Conservation (phyloP, 495 filamentous ascomycete genomes). For the Penicillium dipodomyicola region DNA sequence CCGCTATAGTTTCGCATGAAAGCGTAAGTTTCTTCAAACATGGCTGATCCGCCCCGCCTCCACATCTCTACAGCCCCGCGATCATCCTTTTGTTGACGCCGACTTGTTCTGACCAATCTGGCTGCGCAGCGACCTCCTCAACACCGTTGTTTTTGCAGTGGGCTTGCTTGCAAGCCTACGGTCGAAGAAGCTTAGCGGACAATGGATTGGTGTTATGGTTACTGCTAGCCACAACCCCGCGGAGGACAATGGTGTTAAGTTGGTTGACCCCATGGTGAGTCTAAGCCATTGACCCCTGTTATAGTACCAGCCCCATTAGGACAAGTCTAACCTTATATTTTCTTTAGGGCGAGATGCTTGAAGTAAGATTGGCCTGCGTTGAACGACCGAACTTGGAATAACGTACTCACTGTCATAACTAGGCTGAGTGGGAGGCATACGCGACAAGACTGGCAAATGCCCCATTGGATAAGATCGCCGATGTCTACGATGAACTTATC, state of each 20-base stretch:
- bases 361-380: conserved; percentile 48
- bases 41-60: conserved; percentile 37
- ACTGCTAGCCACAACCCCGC: conserved; percentile 98
- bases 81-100: conserved; percentile 36
- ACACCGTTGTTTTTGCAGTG: conserved; percentile 87
- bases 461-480: conserved; percentile 65
- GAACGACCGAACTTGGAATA: not conserved
- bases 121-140: conserved; percentile 56
- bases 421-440: conserved; percentile 82
- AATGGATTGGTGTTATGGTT: conserved; percentile 97
- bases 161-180: conserved; percentile 88
- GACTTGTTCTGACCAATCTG: conserved; percentile 26
- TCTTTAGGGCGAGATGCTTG: conserved; percentile 84
- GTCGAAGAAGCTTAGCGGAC: conserved; percentile 80
- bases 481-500: conserved; percentile 71
- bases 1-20: conserved; percentile 69
- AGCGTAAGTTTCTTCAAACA: conserved; percentile 54
- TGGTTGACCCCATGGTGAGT: conserved; percentile 88
- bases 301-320: not conserved
- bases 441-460: conserved; percentile 87
- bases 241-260: conserved; percentile 95
- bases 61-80: conserved; percentile 32
- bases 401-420: conserved; percentile 15
- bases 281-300: conserved; percentile 3
- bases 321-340: conserved; percentile 11